Evolutionary conservation across 495 filamentous ascomycete species (phyloP).

Genomic region (Extremus antarcticus): DNA sequence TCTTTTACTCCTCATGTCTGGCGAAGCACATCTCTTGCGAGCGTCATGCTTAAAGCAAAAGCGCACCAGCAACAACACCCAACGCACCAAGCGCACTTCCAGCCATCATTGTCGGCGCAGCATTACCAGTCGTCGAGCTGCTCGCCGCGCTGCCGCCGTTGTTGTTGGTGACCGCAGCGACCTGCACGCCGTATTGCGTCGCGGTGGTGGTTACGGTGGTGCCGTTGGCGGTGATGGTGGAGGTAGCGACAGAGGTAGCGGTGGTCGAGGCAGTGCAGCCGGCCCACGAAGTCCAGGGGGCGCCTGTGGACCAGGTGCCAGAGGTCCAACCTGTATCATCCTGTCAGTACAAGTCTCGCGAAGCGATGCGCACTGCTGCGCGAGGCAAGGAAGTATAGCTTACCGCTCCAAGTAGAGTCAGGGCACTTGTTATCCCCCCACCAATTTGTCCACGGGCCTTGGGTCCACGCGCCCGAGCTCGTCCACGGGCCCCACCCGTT

Average conservation of each 20-base stretch:
- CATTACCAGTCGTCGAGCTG: neutral
- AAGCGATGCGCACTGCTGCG: neutral
- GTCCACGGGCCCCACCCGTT: conserved; percentile 23
- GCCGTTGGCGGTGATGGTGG: conserved; percentile 17
- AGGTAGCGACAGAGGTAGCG: conserved; percentile 21
- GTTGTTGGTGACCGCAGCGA: conserved; percentile 17
- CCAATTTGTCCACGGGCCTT: conserved; percentile 27
- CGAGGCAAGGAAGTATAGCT: neutral
- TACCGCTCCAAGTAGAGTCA: conserved; percentile 22
- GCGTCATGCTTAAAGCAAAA: conserved; percentile 12
- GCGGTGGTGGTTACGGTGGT: conserved; percentile 5
- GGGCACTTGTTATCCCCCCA: conserved; percentile 25
- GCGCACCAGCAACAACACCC: conserved; percentile 14
- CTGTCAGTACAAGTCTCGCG: neutral
- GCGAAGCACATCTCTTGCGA: no score
- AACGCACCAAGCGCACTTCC: conserved; percentile 9
- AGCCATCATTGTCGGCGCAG: conserved; percentile 2
- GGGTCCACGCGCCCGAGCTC: conserved; percentile 12
- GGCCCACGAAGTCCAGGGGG: conserved; percentile 28
- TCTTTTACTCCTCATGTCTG: no score
- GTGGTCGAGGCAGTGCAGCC: conserved; percentile 26
- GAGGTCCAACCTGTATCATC: conserved; percentile 22
- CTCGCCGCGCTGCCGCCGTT: neutral
- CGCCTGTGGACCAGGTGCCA: conserved; percentile 22
- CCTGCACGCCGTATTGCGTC: conserved; percentile 23